A percentile compares a stretch with the other conserved stretches of the same genome.
Evolutionary conservation across 805 yeast species (phyloP).

Genomic region (Yamadazyma philogaea): DNA sequence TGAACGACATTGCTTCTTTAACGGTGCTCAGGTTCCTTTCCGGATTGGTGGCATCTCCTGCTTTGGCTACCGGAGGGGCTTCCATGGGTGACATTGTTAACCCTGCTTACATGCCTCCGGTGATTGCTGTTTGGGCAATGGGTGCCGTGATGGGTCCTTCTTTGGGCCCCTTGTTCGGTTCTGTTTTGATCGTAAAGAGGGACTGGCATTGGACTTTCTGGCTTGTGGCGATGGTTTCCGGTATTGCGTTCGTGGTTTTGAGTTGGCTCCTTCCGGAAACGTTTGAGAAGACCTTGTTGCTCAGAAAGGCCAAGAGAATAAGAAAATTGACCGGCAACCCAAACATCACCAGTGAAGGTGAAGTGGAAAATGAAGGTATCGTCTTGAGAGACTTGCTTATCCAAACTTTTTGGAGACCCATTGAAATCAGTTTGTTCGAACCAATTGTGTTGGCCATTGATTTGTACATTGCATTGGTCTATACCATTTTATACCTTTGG

Average conservation of each 20-base stretch:
- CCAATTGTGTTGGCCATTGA: conserved; percentile 58
- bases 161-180: conserved; percentile 56
- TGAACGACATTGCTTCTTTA: conserved; percentile 49
- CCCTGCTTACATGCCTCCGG: conserved; percentile 42
- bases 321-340: conserved; percentile 48
- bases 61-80: conserved; percentile 59
- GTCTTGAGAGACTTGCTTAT: conserved; percentile 19
- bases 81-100: conserved; percentile 48
- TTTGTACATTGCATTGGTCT: conserved; percentile 51
- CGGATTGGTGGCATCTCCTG: conserved; percentile 56
- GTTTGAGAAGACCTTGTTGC: conserved; percentile 40
- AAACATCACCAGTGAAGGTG: conserved; percentile 40
- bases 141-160: conserved; percentile 56
- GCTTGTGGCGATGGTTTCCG: conserved; percentile 44
- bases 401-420: conserved; percentile 46
- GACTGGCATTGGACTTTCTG: conserved; percentile 59
- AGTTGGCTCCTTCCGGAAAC: conserved; percentile 43
- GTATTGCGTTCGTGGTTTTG: conserved; percentile 33
- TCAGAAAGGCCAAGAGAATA: conserved; percentile 47
- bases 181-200: conserved; percentile 48
- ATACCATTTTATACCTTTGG: conserved; percentile 54
- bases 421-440: conserved; percentile 46
- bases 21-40: conserved; percentile 50
- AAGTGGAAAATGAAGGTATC: conserved; percentile 22
- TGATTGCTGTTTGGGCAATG: conserved; percentile 50